phyloP scores from a whole-genome alignment of 352 stramenopile genomes.

The Pythium chondricola region DNA sequence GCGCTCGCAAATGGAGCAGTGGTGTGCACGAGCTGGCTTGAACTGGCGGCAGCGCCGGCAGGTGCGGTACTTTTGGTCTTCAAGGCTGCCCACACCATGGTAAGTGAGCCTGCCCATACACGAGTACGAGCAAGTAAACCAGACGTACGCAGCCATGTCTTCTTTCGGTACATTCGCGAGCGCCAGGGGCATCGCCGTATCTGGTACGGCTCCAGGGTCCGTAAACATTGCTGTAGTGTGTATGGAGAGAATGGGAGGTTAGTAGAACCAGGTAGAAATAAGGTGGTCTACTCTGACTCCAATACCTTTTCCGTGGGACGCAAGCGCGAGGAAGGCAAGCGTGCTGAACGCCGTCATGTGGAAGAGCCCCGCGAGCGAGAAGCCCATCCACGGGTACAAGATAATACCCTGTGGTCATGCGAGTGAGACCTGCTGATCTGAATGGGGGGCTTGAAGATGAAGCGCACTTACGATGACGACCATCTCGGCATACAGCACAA shows the following conservation, averaged over 20 bases:
- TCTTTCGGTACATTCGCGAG: conserved; percentile 71
- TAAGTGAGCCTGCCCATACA: too few species aligned
- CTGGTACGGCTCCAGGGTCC: conserved; percentile 95
- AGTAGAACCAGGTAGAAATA: too few species aligned
- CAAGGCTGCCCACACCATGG: conserved; percentile 32
- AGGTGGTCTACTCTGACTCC: too few species aligned
- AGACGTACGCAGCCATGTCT: conserved; percentile 53
- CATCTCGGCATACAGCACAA: conserved; percentile 89
- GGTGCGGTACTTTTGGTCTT: conserved; percentile 80
- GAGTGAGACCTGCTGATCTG: too few species aligned
- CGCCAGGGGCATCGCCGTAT: conserved; percentile 86
- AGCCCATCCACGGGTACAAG: conserved; percentile 88
- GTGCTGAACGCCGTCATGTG: conserved; percentile 63
- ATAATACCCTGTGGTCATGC: conserved; percentile 70
- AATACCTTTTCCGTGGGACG: conserved; percentile 91
- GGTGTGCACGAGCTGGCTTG: conserved; percentile 94
- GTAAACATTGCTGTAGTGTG: conserved; percentile 92
- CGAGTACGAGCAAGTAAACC: too few species aligned
- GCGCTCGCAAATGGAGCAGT: conserved; percentile 94
- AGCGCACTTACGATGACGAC: conserved; percentile 67
- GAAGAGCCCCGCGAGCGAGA: conserved; percentile 57
- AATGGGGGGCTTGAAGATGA: too few species aligned
- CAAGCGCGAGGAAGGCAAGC: conserved; percentile 86
- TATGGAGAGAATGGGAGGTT: too few species aligned
- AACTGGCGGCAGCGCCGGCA: conserved; percentile 93